Evolutionary conservation across 1,284 basidiomycete species (phyloP).

Genomic region (Pseudozyma thailandica): DNA sequence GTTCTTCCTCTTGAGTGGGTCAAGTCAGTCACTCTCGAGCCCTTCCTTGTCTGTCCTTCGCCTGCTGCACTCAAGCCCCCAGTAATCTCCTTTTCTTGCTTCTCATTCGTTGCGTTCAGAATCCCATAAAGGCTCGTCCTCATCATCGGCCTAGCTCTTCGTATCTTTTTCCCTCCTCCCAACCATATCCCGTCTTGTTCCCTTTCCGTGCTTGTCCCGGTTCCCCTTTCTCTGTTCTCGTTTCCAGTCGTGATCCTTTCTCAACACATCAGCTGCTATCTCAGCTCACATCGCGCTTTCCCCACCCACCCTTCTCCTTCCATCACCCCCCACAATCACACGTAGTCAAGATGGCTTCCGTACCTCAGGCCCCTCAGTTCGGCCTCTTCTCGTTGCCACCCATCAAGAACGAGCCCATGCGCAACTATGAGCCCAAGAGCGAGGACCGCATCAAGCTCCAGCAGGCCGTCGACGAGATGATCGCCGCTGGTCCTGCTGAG

Average conservation of each 20-base stretch:
- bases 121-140: not conserved
- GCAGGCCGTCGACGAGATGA: constrained; percentile 82
- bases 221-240: too few relatives aligned
- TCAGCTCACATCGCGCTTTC: constrained; percentile 1
- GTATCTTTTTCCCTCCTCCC: not conserved
- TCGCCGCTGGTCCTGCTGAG: constrained; percentile 84
- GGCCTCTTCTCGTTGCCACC: constrained; percentile 58
- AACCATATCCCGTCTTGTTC: constrained; percentile 5
- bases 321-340: not conserved
- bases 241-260: constrained; percentile 3
- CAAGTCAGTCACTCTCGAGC: too few relatives aligned
- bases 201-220: not conserved
- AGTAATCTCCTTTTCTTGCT: too few relatives aligned
- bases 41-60: too few relatives aligned
- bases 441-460: constrained; percentile 81
- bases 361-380: constrained; percentile 50
- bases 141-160: not conserved
- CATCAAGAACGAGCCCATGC: constrained; percentile 66
- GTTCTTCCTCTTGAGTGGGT: not conserved
- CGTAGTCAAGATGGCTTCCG: constrained; percentile 38
- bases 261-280: constrained; percentile 1
- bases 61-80: too few relatives aligned
- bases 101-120: constrained; percentile 5
- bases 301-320: constrained; percentile 1
- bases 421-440: constrained; percentile 82